These are phyloP conservation scores for Acanthamoeba lenticulata DNA, from an alignment of 208 protist genomes.

Conservation along the genomic window DNA sequence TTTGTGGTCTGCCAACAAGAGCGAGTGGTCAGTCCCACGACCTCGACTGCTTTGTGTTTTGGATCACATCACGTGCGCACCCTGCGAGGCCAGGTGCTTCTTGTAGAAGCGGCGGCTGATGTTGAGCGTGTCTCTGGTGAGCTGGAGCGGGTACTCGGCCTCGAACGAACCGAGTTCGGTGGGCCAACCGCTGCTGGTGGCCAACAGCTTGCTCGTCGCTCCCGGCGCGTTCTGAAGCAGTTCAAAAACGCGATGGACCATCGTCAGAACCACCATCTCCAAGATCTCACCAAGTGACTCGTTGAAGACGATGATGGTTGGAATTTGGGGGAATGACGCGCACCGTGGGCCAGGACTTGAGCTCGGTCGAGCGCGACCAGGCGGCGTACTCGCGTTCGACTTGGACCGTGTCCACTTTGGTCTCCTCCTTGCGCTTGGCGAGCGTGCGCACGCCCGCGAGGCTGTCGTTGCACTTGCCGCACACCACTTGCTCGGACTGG, in stretches of 20 bases:
- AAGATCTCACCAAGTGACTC: no score
- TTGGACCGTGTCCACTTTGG: neutral
- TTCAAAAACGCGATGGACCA: no score
- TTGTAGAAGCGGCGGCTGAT: neutral
- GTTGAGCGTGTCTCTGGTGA: neutral
- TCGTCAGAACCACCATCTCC: no score
- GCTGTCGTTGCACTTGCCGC: neutral
- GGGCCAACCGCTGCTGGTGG: neutral
- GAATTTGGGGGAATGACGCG: no score
- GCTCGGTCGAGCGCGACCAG: neutral
- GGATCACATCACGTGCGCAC: neutral
- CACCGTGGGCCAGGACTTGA: neutral
- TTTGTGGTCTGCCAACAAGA: neutral
- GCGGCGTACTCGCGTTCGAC: neutral
- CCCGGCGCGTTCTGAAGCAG: neutral
- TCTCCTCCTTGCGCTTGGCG: neutral
- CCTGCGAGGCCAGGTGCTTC: neutral
- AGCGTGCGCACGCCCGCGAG: neutral
- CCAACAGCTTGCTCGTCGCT: neutral
- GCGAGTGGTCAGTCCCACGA: no score
- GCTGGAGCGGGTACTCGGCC: neutral
- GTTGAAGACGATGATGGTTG: no score
- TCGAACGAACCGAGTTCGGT: neutral
- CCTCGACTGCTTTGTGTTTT: neutral
- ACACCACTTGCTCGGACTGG: neutral